Evolutionary conservation across 257 asterid species (phyloP).

Genomic region (Solanum sejunctum): DNA sequence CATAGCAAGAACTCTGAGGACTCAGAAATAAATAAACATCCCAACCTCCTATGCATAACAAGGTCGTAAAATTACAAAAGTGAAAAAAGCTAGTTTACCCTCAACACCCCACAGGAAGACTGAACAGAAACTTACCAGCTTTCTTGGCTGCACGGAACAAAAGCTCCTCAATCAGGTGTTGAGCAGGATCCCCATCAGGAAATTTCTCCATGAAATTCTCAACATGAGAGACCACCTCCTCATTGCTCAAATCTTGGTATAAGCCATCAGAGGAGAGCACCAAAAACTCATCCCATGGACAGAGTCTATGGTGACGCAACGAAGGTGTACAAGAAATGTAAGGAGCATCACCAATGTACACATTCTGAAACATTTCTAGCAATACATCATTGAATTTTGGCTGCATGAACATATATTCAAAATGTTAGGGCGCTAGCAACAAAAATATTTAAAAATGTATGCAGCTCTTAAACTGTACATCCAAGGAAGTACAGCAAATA

Average conservation of each 20-base stretch:
- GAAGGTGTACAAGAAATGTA: conserved; percentile 86
- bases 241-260: conserved; percentile 88
- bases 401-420: conserved; percentile 44
- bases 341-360: conserved; percentile 85
- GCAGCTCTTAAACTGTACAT: not conserved
- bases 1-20: not conserved
- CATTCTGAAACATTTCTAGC: conserved; percentile 88
- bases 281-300: conserved; percentile 85
- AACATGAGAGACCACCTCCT: conserved; percentile 82
- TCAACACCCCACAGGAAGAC: not conserved
- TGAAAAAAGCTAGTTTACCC: not conserved
- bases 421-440: conserved; percentile 14
- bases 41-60: not conserved
- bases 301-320: conserved; percentile 76
- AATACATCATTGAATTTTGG: conserved; percentile 71
- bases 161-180: conserved; percentile 90
- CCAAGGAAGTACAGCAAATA: not conserved
- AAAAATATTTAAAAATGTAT: not conserved
- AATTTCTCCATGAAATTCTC: conserved; percentile 85
- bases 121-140: conserved; percentile 48
- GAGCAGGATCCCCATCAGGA: conserved; percentile 99
- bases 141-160: conserved; percentile 90
- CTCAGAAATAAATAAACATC: not conserved
- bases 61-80: not conserved
- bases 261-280: conserved; percentile 96